Evolutionary conservation across 2,329 filamentous ascomycete genomes (phyloP).

Genomic region (Fusarium subglutinans): DNA sequence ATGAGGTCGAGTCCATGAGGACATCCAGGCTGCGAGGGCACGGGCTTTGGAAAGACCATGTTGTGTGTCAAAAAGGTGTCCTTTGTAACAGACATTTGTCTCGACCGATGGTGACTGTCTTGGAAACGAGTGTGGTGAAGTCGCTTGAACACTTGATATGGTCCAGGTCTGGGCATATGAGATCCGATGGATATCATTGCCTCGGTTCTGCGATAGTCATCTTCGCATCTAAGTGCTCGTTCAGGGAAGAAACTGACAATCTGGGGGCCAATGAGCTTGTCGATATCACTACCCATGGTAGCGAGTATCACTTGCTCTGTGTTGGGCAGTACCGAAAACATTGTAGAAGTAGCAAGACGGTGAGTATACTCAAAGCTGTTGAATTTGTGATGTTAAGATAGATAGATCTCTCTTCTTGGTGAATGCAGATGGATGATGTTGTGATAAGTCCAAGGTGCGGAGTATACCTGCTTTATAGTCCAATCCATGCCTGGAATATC

Average conservation of each 20-base stretch:
- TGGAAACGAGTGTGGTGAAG: neutral
- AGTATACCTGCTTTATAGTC: neutral
- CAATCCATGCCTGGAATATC: too few relatives aligned
- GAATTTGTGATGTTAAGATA: neutral
- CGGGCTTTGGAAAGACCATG: constrained; percentile 8
- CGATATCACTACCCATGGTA: neutral
- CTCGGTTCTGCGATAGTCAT: neutral
- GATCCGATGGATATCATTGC: neutral
- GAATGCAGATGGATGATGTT: neutral
- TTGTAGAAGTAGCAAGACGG: neutral
- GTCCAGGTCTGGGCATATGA: neutral
- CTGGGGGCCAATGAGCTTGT: neutral
- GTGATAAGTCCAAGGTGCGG: neutral
- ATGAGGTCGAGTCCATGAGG: neutral
- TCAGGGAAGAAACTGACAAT: neutral
- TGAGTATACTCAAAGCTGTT: neutral
- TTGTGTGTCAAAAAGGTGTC: constrained; percentile 15
- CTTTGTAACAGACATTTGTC: neutral
- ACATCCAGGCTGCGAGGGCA: neutral
- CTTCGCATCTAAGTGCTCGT: neutral
- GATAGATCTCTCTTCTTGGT: neutral
- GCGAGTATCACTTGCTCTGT: neutral
- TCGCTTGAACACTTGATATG: neutral
- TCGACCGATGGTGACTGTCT: neutral
- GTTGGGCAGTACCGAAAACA: neutral